phyloP scores from a whole-genome alignment of 169 alveolate genomes.

The Plasmodium billcollinsi region DNA sequence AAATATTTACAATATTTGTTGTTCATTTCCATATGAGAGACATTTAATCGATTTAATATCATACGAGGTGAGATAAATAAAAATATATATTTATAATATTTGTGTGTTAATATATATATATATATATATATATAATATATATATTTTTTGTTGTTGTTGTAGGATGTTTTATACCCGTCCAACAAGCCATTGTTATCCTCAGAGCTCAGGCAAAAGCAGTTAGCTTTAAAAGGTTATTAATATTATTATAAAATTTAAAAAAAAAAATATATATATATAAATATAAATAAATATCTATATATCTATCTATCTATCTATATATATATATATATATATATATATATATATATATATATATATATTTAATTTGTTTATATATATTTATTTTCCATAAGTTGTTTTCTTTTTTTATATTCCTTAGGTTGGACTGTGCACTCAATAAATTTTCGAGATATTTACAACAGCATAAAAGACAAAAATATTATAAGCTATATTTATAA shows the following conservation, averaged over 20 bases:
- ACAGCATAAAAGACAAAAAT: constrained; percentile 73
- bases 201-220: constrained; percentile 63
- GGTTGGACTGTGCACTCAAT: constrained; percentile 69
- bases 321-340: too few relatives aligned
- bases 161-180: constrained; percentile 71
- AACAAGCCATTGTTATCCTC: constrained; percentile 50
- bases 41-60: constrained; percentile 61
- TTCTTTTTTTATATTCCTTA: constrained; percentile 1
- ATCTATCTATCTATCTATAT: too few relatives aligned
- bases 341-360: too few relatives aligned
- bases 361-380: too few relatives aligned
- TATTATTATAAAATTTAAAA: background rate
- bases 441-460: constrained; percentile 68
- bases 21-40: constrained; percentile 67
- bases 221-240: constrained; percentile 58
- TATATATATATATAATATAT: background rate
- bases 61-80: constrained; percentile 46
- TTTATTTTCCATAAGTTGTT: background rate
- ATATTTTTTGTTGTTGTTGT: constrained; percentile 1
- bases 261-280: too few relatives aligned
- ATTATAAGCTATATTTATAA: constrained; percentile 55
- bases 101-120: background rate
- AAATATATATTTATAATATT: background rate
- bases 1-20: constrained; percentile 60
- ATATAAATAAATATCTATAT: too few relatives aligned